Evolutionary conservation across 306 rosid species (phyloP), one percentile per base, ranked within the genome.

Genomic region (Carpinus viminea): DNA sequence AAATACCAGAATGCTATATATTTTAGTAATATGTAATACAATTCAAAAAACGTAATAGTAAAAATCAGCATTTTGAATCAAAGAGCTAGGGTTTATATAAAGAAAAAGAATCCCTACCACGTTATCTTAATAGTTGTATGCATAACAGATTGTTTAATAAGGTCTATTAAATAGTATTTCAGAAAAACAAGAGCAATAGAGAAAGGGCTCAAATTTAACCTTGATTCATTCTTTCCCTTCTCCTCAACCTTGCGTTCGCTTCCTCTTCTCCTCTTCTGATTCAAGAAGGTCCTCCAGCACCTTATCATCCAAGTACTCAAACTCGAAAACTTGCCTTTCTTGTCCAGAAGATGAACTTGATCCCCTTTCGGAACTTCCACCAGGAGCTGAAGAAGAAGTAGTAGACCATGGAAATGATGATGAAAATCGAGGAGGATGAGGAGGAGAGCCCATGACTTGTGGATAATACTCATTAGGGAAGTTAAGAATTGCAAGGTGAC

Each of bases 221-320:
- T 36, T n/a, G 34, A 59, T 59, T 59, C 36, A 3, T 59, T 24
- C 28, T 5, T 31, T 20, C 3, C 31, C 68, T 26, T 28, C 18
- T 61, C 8, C 68, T 52, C 18, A 61, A 13, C 54, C 68, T 62
- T 80, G 50, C 53, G 57, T 70, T 78, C 79, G 84, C 65, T 84
- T 87, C 79, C 77, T 78, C 76, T 80, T 90, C 56, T 64, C 86
- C 31, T 86, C 87, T 72, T 86, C 88, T 4, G 85, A 77, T 43
- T 85, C 92, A 80, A 92, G 97, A 76, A 92, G 93, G 54, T 92
- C 96, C 56, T 92, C 96, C 90, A 92, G 79, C 66, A 92, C 89
- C 76, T 80, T 81, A 74, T 89, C 76, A 87, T 90, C 96, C 91
- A 90, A 79, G 76, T 57, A 92, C 85, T 88, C 93, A 12, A 92